A percentile compares a stretch with the other conserved stretches of the same genome.
These are phyloP conservation scores for Fragaria vesca DNA, from an alignment of 306 rosid species.

Conservation along the genomic window DNA sequence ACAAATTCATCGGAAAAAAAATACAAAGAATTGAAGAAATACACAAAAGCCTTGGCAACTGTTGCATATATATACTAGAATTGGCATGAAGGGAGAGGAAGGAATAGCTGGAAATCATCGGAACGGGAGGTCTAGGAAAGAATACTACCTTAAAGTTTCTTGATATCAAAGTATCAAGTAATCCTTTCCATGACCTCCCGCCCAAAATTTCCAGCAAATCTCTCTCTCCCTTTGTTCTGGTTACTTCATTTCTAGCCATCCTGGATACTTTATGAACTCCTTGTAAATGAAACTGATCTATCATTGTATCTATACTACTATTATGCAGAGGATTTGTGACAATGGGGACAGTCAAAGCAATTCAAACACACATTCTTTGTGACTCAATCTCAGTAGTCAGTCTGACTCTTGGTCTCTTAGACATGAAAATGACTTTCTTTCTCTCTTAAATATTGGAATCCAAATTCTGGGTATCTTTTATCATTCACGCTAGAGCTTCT, in stretches of 20 bases:
- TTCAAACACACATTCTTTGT: background rate
- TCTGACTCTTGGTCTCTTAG: no score
- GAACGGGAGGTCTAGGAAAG: conserved; percentile 14
- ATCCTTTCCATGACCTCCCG: conserved; percentile 19
- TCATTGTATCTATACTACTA: background rate
- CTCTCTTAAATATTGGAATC: background rate
- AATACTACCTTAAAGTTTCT: background rate
- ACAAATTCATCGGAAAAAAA: background rate
- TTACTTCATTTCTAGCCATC: background rate
- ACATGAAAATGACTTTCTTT: no score
- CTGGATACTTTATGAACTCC: background rate
- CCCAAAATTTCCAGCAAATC: conserved; percentile 18
- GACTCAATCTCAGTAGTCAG: background rate
- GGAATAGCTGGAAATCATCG: conserved; percentile 10
- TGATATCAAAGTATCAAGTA: background rate
- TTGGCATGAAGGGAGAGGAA: conserved; percentile 2
- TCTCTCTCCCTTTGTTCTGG: background rate
- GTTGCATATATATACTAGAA: background rate
- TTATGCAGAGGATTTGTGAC: background rate
- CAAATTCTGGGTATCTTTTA: background rate
- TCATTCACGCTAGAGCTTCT: background rate
- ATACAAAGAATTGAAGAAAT: background rate
- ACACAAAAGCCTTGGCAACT: background rate
- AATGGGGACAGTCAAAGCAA: background rate
- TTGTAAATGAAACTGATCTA: background rate